Evolutionary conservation across 163 green algal species (phyloP).

Genomic region (Prototheca cutis): DNA sequence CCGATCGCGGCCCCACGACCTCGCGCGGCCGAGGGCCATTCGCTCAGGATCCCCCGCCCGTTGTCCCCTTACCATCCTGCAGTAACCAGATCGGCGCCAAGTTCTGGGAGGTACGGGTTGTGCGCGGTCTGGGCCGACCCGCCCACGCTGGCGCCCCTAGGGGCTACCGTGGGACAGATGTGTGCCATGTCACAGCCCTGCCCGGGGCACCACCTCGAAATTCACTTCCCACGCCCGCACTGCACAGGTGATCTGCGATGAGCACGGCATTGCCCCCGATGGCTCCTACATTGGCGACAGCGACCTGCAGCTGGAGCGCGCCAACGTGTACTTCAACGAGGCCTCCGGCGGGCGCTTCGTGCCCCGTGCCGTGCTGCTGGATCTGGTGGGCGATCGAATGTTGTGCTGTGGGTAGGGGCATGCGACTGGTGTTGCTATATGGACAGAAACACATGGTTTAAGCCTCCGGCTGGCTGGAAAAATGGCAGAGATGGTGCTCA

Average conservation of each 20-base stretch:
- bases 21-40: too few relatives aligned
- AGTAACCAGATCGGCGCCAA: conserved; percentile 97
- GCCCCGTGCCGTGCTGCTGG: conserved; percentile 81
- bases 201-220: too few relatives aligned
- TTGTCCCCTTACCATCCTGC: too few relatives aligned
- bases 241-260: conserved; percentile 77
- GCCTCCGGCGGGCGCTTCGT: conserved; percentile 84
- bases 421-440: neutral
- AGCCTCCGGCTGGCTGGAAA: neutral
- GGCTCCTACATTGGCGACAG: conserved; percentile 78
- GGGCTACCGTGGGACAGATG: neutral
- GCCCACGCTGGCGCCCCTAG: too few relatives aligned
- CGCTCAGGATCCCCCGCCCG: too few relatives aligned
- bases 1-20: too few relatives aligned
- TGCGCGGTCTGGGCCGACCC: too few relatives aligned
- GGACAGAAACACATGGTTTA: too few relatives aligned
- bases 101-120: conserved; percentile 82
- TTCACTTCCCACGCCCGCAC: neutral
- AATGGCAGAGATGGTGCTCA: too few relatives aligned
- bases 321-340: conserved; percentile 99
- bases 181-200: neutral
- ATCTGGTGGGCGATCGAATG: conserved; percentile 54
- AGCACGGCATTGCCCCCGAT: conserved; percentile 79
- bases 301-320: conserved; percentile 94
- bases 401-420: too few relatives aligned